A percentile compares a stretch with the other conserved stretches of the same genome.
Conservation (phyloP, 129 eudicot genomes). For the Artemisia tridentata region DNA sequence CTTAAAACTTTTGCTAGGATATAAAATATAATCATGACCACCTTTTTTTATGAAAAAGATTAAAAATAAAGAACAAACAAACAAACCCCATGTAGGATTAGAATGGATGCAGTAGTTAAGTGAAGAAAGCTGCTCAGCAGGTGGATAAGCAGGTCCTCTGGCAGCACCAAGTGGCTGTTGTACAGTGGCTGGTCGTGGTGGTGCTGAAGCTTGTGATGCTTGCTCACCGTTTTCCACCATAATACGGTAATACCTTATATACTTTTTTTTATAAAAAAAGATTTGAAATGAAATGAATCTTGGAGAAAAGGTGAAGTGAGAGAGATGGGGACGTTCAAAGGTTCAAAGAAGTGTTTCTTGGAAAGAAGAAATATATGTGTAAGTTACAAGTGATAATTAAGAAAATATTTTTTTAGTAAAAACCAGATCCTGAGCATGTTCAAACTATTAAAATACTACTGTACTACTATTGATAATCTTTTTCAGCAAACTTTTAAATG, state of each 20-base stretch:
- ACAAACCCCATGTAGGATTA: slow-evolving; percentile 87
- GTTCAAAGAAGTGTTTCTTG: slow-evolving; percentile 21
- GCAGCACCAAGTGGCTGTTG: slow-evolving; percentile 67
- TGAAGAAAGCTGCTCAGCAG: slow-evolving; percentile 76
- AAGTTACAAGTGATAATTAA: slow-evolving; percentile 14
- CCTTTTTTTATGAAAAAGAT: background rate
- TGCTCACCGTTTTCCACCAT: slow-evolving; percentile 65
- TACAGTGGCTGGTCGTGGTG: slow-evolving; percentile 46
- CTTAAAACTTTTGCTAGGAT: too few species aligned
- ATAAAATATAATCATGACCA: too few species aligned
- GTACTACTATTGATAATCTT: background rate
- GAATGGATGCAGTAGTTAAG: slow-evolving; percentile 94
- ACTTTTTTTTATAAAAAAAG: background rate
- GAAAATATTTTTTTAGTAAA: background rate
- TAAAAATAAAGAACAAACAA: background rate
- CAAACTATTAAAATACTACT: slow-evolving; percentile 22
- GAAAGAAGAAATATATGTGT: slow-evolving; percentile 31
- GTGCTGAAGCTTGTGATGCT: slow-evolving; percentile 27
- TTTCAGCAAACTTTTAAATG: too few species aligned
- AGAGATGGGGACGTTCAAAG: slow-evolving; percentile 11
- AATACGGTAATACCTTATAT: background rate
- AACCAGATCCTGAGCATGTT: slow-evolving; percentile 38
- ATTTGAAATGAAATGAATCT: slow-evolving; percentile 14
- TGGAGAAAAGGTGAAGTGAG: slow-evolving; percentile 7
- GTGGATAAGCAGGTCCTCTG: slow-evolving; percentile 72